phyloP scores from a whole-genome alignment of 1,284 basidiomycete species.

The Stereum hirsutum region DNA sequence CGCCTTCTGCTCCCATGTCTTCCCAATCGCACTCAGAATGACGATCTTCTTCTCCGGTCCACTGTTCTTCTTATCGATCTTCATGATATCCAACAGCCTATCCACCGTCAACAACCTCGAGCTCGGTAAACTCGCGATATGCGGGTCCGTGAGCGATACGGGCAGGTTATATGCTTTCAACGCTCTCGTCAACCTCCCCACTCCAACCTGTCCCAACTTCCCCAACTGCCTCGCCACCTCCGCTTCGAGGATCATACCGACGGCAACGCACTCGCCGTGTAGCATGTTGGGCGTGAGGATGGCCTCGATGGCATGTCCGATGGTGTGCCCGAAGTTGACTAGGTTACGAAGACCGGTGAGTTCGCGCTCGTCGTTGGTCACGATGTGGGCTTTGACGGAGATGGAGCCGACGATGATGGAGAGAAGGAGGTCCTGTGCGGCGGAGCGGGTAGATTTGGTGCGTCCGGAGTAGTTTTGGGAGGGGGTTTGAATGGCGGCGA shows the following conservation, averaged over 20 bases:
- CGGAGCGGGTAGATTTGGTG: conserved; percentile 57
- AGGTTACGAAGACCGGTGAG: conserved; percentile 88
- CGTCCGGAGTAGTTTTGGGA: conserved; percentile 54
- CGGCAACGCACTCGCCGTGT: conserved; percentile 88
- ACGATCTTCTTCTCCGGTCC: conserved; percentile 91
- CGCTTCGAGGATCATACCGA: conserved; percentile 93
- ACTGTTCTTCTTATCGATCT: conserved; percentile 97
- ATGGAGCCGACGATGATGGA: conserved; percentile 83
- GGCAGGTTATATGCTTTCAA: conserved; percentile 86
- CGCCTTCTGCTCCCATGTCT: conserved; percentile 88
- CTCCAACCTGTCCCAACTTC: conserved; percentile 78
- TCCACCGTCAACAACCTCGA: conserved; percentile 72
- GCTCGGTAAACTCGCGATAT: conserved; percentile 64
- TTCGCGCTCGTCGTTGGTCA: conserved; percentile 92
- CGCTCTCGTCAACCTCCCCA: conserved; percentile 79
- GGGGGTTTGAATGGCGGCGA: conserved; percentile 75
- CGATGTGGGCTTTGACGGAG: conserved; percentile 90
- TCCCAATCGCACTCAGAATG: conserved; percentile 83
- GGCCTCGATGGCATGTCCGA: conserved; percentile 94
- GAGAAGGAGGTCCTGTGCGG: conserved; percentile 67
- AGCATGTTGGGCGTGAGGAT: conserved; percentile 85
- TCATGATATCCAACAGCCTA: conserved; percentile 85
- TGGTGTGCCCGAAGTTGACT: conserved; percentile 95
- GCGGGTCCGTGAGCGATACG: conserved; percentile 68
- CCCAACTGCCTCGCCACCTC: conserved; percentile 87